phyloP scores from a whole-genome alignment of 1,284 basidiomycete species.

The Puccinia brachypodii region DNA sequence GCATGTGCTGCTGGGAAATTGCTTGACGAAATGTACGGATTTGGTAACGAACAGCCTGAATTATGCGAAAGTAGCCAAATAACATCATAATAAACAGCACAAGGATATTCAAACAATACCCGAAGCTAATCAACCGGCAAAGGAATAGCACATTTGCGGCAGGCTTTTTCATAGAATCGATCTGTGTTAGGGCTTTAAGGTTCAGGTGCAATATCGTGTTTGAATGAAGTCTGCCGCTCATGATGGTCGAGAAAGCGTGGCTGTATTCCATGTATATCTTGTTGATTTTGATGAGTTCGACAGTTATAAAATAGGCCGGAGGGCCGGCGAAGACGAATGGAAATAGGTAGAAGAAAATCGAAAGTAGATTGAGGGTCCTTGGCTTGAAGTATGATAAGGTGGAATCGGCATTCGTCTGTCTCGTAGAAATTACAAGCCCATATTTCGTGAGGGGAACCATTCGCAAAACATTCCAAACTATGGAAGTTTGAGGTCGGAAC shows the following conservation, averaged over 20 bases:
- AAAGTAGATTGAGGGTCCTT: neutral
- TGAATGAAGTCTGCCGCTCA: neutral
- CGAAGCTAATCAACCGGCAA: neutral
- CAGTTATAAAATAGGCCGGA: neutral
- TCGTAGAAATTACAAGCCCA: neutral
- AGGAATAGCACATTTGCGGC: neutral
- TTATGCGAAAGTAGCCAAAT: neutral
- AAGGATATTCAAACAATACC: neutral
- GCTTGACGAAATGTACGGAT: conserved; percentile 1
- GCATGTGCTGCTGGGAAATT: neutral
- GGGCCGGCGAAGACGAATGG: neutral
- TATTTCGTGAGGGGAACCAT: neutral
- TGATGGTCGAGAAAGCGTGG: neutral
- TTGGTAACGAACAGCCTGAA: neutral
- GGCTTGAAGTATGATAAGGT: conserved; percentile 7
- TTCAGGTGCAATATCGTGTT: neutral
- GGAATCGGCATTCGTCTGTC: neutral
- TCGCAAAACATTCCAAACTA: conserved; percentile 13
- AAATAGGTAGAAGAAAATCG: neutral
- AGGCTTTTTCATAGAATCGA: neutral
- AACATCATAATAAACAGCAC: conserved; percentile 2
- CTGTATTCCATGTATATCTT: neutral
- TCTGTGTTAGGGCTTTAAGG: neutral
- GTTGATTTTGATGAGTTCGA: neutral
- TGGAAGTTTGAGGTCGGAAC: neutral